Conservation (phyloP, 768 basidiomycete species). For the Lactarius hengduanensis region DNA sequence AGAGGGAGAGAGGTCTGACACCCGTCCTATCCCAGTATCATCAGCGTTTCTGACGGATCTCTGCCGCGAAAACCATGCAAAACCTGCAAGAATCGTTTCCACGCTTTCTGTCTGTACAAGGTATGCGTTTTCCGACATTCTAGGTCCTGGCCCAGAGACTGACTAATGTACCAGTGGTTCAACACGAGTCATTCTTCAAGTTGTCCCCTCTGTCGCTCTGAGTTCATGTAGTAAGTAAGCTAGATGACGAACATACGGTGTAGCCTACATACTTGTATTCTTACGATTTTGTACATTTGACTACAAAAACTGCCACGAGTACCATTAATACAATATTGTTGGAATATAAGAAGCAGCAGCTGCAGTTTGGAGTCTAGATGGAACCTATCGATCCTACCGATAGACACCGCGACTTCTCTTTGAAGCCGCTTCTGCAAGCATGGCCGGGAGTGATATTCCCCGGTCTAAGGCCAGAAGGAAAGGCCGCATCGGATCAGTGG, state of each 20-base stretch:
- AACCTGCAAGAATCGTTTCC: slow-evolving; percentile 94
- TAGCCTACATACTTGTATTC: background rate
- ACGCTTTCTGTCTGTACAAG: slow-evolving; percentile 89
- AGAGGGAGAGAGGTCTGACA: slow-evolving; percentile 1
- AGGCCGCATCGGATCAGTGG: slow-evolving; percentile 2
- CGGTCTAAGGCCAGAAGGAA: background rate
- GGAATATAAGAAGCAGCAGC: background rate
- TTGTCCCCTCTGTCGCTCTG: slow-evolving; percentile 88
- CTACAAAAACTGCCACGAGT: background rate
- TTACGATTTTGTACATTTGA: background rate
- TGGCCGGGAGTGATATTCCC: background rate
- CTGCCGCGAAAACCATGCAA: slow-evolving; percentile 89
- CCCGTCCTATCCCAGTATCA: slow-evolving; percentile 55
- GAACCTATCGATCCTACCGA: background rate
- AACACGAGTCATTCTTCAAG: slow-evolving; percentile 85
- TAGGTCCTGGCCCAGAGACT: background rate
- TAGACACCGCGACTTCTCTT: too few species aligned
- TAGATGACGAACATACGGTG: background rate
- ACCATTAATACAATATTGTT: background rate
- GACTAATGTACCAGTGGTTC: slow-evolving; percentile 65
- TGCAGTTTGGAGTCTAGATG: background rate
- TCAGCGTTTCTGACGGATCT: slow-evolving; percentile 83
- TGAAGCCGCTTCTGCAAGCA: background rate
- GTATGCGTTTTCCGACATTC: slow-evolving; percentile 38
- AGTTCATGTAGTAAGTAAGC: slow-evolving; percentile 53